Base-by-base conservation (phyloP, 2,329 filamentous ascomycete species). In the Rhynchosporium secalis region DNA sequence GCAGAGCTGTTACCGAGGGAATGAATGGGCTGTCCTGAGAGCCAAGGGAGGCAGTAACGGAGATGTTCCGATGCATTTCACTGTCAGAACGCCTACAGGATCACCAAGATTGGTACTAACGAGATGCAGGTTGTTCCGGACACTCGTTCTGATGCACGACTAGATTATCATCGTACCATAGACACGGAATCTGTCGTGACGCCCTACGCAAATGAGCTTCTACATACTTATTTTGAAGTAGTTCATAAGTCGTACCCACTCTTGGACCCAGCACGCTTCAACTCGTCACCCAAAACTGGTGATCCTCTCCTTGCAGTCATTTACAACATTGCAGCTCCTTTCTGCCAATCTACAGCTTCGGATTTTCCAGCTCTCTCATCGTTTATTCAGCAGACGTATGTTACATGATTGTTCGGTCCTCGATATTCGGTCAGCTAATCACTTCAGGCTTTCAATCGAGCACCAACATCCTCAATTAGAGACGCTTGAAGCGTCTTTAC, bases 201-300 rank as follows among this genome's bases (percentile, higher is more conserved):
- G 20, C 66, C 65, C 31, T 60, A 68, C 56, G 41, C 62, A 13
- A 62, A 66, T 13, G 61, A 64, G 10, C 58, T 71, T 13, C 59
- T 71, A 15, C 57, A 58, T 41, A 68, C 68, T 0, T 71, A 68
- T 48, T 71, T 71, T 43, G 68, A 69, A 31, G 63, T 70, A 4
- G 51, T 70, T 15, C 68, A 70, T 61, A 51, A 62, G 2, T 68
- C 67, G 2, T 71, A 70, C 51, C 67, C 69, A 4, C 64, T 71
- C 1, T 64, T 71, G n/a, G 68, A 70, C 20, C 67, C 69, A 13
- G 58, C 64, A 26, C 63, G 69, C 6, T 71, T 70, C 58, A 60
- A 47, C 13, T 41, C 48, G 15, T 13, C 46, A 2, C 64, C 62
- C 7, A 51, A 60, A 40, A 65, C 60, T 1, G 65, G 65, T n/a